Percentiles rank a stretch among this genome's conserved stretches.
phyloP scores from a whole-genome alignment of 345 rosid species.

The Populus alba region DNA sequence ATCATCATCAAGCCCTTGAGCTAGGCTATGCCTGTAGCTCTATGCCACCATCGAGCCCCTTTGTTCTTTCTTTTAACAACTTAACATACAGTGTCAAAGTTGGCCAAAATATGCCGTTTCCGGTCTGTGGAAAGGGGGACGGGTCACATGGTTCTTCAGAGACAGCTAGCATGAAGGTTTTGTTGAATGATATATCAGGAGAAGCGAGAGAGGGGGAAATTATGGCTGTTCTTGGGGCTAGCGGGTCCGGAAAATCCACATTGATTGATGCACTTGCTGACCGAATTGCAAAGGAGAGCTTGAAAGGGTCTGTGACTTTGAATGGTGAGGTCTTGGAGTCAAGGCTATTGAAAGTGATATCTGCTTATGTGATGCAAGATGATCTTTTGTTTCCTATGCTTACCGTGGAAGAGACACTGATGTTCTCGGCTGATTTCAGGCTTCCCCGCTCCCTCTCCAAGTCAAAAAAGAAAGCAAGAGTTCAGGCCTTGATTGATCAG shows the following conservation, averaged over 20 bases:
- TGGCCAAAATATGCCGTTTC: constrained; percentile 33
- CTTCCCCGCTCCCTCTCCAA: constrained; percentile 81
- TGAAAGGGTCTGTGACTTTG: constrained; percentile 68
- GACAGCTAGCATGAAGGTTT: constrained; percentile 10
- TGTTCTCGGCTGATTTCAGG: constrained; percentile 93
- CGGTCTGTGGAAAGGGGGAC: constrained; percentile 29
- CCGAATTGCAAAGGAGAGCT: constrained; percentile 70
- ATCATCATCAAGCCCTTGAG: constrained; percentile 33
- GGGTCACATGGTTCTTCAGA: constrained; percentile 2
- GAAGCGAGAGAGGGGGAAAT: constrained; percentile 48
- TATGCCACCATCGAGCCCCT: constrained; percentile 47
- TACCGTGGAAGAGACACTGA: constrained; percentile 84
- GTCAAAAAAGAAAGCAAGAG: constrained; percentile 67
- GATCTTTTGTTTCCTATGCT: constrained; percentile 94
- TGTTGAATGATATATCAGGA: constrained; percentile 28
- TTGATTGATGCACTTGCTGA: constrained; percentile 84
- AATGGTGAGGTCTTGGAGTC: constrained; percentile 78
- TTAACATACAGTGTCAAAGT: constrained; percentile 67
- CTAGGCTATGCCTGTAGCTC: constrained; percentile 41
- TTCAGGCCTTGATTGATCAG: constrained; percentile 85
- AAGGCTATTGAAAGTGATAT: constrained; percentile 69
- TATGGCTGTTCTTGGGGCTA: constrained; percentile 91
- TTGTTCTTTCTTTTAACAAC: constrained; percentile 67
- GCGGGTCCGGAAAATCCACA: constrained; percentile 94
- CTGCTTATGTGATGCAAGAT: constrained; percentile 96